Evolutionary conservation across 148 eudicot genomes (phyloP).

Genomic region (Amaranthus cruentus): DNA sequence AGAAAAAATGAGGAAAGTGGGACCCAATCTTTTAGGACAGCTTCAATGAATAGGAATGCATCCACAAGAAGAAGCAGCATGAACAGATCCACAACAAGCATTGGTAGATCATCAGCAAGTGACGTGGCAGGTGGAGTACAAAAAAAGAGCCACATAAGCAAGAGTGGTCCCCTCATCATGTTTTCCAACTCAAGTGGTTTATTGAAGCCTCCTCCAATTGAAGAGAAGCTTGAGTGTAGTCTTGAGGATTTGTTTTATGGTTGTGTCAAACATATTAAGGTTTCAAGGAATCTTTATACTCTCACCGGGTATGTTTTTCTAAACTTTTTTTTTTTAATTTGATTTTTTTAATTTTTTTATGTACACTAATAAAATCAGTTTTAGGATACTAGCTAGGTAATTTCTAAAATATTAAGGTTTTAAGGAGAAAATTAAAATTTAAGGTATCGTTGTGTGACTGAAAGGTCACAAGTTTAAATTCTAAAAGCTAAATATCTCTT

Average conservation of each 20-base stretch:
- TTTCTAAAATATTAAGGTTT: too few relatives aligned
- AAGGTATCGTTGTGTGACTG: too few relatives aligned
- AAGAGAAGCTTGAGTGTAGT: conserved; percentile 48
- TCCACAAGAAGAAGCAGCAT: conserved; percentile 10
- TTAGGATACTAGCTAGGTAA: too few relatives aligned
- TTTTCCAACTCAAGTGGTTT: conserved; percentile 47
- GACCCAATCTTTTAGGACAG: not conserved
- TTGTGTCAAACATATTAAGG: conserved; percentile 45
- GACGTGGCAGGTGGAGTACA: not conserved
- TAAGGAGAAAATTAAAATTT: too few relatives aligned
- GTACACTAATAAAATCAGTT: too few relatives aligned
- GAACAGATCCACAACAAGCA: conserved; percentile 3
- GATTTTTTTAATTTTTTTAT: too few relatives aligned
- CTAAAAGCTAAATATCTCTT: too few relatives aligned
- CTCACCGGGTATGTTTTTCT: conserved; percentile 34
- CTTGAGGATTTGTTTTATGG: conserved; percentile 71
- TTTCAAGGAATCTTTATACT: conserved; percentile 39
- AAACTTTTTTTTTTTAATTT: too few relatives aligned
- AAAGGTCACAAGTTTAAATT: too few relatives aligned
- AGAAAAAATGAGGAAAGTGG: conserved; percentile 2
- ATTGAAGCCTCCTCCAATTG: conserved; percentile 37
- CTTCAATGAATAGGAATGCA: conserved; percentile 1
- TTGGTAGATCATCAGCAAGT: conserved; percentile 8
- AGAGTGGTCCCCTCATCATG: conserved; percentile 30
- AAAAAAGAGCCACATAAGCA: conserved; percentile 2